These are phyloP conservation scores for Westerdykella ornata DNA, from an alignment of 2,329 filamentous ascomycete genomes.

Conservation along the genomic window DNA sequence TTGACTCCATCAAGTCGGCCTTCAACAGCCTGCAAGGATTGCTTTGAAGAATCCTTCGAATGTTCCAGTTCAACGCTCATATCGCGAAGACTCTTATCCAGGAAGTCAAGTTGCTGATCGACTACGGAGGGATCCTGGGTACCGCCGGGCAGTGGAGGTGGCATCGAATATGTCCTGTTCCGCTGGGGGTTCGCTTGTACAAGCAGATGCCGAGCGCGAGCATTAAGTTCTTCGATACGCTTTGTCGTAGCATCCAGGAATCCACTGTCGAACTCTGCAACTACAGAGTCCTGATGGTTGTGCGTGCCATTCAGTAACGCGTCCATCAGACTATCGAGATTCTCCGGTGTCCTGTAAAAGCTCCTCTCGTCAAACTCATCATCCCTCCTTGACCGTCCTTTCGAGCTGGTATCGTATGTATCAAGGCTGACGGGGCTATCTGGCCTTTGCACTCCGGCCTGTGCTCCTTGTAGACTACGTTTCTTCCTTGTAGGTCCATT, in stretches of 20 bases:
- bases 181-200: conserved; percentile 53
- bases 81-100: conserved; percentile 58
- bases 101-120: conserved; percentile 60
- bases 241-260: conserved; percentile 57
- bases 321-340: conserved; percentile 48
- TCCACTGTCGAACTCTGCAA: conserved; percentile 36
- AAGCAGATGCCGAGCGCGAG: conserved; percentile 60
- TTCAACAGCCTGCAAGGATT: conserved; percentile 27
- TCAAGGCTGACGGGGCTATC: conserved; percentile 73
- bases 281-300: conserved; percentile 15
- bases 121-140: conserved; percentile 26
- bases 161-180: conserved; percentile 27
- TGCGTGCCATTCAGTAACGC: conserved; percentile 34
- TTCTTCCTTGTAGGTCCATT: conserved; percentile 60
- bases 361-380: conserved; percentile 71
- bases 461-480: conserved; percentile 36
- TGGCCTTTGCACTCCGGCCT: conserved; percentile 45
- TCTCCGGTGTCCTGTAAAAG: conserved; percentile 63
- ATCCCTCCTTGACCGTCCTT: conserved; percentile 49
- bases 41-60: conserved; percentile 22
- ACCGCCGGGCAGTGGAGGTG: conserved; percentile 17
- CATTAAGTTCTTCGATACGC: conserved; percentile 62
- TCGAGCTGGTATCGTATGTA: conserved; percentile 53
- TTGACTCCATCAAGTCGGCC: conserved; percentile 50
- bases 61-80: conserved; percentile 53